Base-by-base conservation (phyloP, 345 rosid genomes). In the Pistacia atlantica region DNA sequence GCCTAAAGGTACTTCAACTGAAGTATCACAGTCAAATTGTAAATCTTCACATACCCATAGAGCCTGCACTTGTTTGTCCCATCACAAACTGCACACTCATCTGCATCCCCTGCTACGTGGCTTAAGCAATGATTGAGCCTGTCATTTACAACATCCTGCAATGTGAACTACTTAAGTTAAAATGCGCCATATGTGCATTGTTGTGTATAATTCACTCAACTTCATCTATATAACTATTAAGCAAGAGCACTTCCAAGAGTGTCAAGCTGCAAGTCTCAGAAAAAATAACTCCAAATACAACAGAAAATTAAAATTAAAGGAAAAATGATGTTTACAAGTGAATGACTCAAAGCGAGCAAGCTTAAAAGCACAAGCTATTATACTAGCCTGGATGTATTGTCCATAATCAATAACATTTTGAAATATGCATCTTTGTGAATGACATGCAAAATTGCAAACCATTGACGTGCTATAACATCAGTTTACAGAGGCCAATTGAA, bases 21-120 rank as follows among this genome's bases (percentile, higher is more conserved):
- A 74, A 52, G 61, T 63, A 49, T 9, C 4, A 51, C 10, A 56
- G 48, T 3, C 58, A 75, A 7, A 16, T 22, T 11, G 22, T 57
- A 17, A 62, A 65, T 48, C 58, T 78, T 65, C 64, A 51, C 17
- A 45, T 54, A 68, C 58, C 77, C 75, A 58, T 89, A 88, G 79
- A 95, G 82, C 91, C 84, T 91, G 91, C 99, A 95, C 78, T 87
- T 95, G 77, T 83, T 75, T 77, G 99, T 93, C 75, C 97, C 98
- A 48, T 86, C 88, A 84, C 99, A 95, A 63, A 78, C 97, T 66
- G 67, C 69, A 83, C 97, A 91, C 74, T 90, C 97, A 56, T 87
- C 93, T 42, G 85, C 91, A 72, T 87, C 92, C 76, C 97, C 98
- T 22, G 81, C 93, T 57, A 87, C 90, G 80, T 86, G 98, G 83